A percentile compares a stretch with the other conserved stretches of the same genome.
Evolutionary conservation across 148 eudicot species (phyloP).

Genomic region (Rhododendron molle): DNA sequence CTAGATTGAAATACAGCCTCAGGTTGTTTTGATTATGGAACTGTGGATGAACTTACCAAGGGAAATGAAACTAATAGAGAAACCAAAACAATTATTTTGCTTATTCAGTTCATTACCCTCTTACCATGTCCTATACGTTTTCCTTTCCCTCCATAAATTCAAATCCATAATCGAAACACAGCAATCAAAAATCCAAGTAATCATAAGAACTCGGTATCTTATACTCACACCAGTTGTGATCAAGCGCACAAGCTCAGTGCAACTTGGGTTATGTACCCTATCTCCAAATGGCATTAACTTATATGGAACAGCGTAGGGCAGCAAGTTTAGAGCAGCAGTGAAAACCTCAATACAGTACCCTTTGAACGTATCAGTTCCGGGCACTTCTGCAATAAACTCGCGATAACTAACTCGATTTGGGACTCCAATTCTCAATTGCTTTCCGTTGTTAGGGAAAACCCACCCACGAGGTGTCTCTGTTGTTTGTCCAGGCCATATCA

Average conservation of each 20-base stretch:
- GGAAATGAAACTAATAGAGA: neutral
- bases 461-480: constrained; percentile 68
- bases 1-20: neutral
- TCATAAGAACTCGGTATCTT: neutral
- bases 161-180: constrained; percentile 18
- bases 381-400: constrained; percentile 43
- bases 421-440: constrained; percentile 56
- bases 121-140: neutral
- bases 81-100: neutral
- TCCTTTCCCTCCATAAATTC: neutral
- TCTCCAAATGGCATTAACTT: constrained; percentile 61
- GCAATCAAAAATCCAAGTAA: constrained; percentile 28
- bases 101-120: neutral
- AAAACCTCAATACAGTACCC: constrained; percentile 83
- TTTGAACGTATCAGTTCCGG: constrained; percentile 27
- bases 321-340: constrained; percentile 51
- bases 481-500: constrained; percentile 77
- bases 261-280: constrained; percentile 50
- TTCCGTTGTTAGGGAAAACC: constrained; percentile 64
- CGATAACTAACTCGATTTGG: constrained; percentile 56
- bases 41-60: neutral
- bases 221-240: constrained; percentile 63
- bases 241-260: constrained; percentile 39
- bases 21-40: neutral
- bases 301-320: constrained; percentile 73